Evolutionary conservation across 768 basidiomycete species (phyloP), one percentile per base, ranked within the genome.

Genomic region (Termitomyces sp.): DNA sequence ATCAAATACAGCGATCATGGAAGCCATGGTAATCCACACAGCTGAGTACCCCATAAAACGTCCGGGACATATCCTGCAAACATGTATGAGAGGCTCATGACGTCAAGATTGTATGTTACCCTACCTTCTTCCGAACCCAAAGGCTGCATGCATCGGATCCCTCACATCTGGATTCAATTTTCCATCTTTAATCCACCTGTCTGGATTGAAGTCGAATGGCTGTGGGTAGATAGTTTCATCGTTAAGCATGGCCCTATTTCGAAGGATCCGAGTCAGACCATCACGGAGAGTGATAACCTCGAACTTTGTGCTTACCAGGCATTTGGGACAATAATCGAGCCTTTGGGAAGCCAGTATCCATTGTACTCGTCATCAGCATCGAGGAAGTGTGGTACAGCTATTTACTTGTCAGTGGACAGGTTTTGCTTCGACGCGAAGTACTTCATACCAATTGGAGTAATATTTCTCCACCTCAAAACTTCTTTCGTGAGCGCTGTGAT

Each of bases 231-330:
- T 61, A 8, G 57, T 53, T 54, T 69, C 66, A 22, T 78, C 65
- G 46, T 66, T 69, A 7, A 69, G 59, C 33, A 78, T 72, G 9
- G 68, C 69, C 76, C 75, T 76, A 50, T 73, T 13, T 37, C n/a
- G n/a, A n/a, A n/a, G n/a, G n/a, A n/a, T n/a, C n/a, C n/a, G n/a
- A n/a, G n/a, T n/a, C n/a, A n/a, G 5, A 14, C 36, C 8, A 37
- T 37, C 36, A 37, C 16, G 12, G 16, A 37, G 16, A 37, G 14
- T 5, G 36, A 37, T 37, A 14, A 12, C 14, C 34, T 37, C 36
- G 14, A 37, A 14, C 16, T 14, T 16, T 37, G 36, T 37, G 16
- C 36, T 37, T 14, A 37, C 36, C 36, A 37, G 36, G 36, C 36
- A 37, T 37, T 37, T 16, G 36, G 36, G 14, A 37, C 14, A 37